Evolutionary conservation across 2,329 filamentous ascomycete species (phyloP).

Genomic region (Gliomastix tumulicola): DNA sequence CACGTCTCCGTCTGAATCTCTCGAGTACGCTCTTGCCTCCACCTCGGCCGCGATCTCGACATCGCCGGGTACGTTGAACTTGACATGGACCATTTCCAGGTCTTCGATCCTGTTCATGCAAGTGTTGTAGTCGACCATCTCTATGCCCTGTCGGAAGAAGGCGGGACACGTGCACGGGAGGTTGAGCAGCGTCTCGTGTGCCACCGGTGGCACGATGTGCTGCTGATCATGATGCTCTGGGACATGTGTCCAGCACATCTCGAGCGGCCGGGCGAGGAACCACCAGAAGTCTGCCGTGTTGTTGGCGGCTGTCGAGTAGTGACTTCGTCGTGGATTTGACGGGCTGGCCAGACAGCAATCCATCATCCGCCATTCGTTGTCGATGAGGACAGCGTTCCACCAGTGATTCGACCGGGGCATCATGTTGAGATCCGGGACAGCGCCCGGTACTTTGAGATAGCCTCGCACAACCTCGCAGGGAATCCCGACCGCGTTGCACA

Average conservation of each 20-base stretch:
- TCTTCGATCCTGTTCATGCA: constrained; percentile 80
- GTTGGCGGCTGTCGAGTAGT: constrained; percentile 67
- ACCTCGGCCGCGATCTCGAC: constrained; percentile 91
- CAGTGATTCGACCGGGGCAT: constrained; percentile 90
- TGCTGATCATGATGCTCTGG: constrained; percentile 83
- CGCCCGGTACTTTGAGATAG: constrained; percentile 85
- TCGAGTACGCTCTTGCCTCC: constrained; percentile 72
- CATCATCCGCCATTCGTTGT: constrained; percentile 94
- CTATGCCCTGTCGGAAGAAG: constrained; percentile 76
- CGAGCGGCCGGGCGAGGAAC: constrained; percentile 82
- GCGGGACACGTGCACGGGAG: constrained; percentile 80
- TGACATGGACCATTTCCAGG: constrained; percentile 86
- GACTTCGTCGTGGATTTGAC: constrained; percentile 72
- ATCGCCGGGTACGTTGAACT: constrained; percentile 80
- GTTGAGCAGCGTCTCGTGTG: constrained; percentile 78
- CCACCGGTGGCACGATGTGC: constrained; percentile 83
- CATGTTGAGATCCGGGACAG: constrained; percentile 70
- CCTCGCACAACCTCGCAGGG: constrained; percentile 82
- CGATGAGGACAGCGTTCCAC: constrained; percentile 93
- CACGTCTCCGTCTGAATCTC: constrained; percentile 81
- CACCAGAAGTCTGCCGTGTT: constrained; percentile 80
- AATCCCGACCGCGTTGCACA: constrained; percentile 86
- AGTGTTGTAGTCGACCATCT: constrained; percentile 87
- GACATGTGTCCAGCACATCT: constrained; percentile 94
- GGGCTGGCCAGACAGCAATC: constrained; percentile 89